These are phyloP conservation scores for Teunomyces panamensis DNA, from an alignment of 805 yeast species.

Conservation along the genomic window DNA sequence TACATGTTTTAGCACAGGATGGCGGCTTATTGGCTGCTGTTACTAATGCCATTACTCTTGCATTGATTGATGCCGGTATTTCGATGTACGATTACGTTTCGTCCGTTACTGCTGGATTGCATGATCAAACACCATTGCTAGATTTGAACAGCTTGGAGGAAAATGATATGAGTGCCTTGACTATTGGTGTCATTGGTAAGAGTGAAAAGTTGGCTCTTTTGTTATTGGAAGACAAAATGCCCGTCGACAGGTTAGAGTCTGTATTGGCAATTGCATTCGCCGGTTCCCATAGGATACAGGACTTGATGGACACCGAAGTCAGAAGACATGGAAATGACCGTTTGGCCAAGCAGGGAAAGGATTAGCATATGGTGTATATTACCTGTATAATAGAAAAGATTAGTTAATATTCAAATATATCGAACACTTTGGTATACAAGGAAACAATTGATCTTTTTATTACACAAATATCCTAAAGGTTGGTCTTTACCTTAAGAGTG, in stretches of 20 bases:
- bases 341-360: constrained; percentile 38
- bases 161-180: constrained; percentile 72
- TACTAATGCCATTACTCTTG: constrained; percentile 83
- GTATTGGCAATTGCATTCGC: constrained; percentile 80
- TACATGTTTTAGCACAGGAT: constrained; percentile 83
- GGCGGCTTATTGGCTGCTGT: constrained; percentile 83
- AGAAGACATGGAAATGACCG: constrained; percentile 69
- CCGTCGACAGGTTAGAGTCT: constrained; percentile 74
- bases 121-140: constrained; percentile 70
- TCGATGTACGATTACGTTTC: constrained; percentile 90
- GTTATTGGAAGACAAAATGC: constrained; percentile 78
- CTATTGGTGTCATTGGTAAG: constrained; percentile 82
- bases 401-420: background rate
- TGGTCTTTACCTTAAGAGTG: constrained; percentile 6
- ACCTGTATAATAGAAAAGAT: constrained; percentile 4
- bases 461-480: background rate
- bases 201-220: constrained; percentile 75
- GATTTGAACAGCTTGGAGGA: constrained; percentile 86
- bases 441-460: background rate
- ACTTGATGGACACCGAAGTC: constrained; percentile 82
- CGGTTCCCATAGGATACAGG: constrained; percentile 80
- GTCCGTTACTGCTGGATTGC: constrained; percentile 75
- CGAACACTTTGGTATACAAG: background rate
- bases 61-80: constrained; percentile 91
- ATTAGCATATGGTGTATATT: background rate